Evolutionary conservation across 2,329 filamentous ascomycete genomes (phyloP).

Genomic region (Pseudopyricularia javanii): DNA sequence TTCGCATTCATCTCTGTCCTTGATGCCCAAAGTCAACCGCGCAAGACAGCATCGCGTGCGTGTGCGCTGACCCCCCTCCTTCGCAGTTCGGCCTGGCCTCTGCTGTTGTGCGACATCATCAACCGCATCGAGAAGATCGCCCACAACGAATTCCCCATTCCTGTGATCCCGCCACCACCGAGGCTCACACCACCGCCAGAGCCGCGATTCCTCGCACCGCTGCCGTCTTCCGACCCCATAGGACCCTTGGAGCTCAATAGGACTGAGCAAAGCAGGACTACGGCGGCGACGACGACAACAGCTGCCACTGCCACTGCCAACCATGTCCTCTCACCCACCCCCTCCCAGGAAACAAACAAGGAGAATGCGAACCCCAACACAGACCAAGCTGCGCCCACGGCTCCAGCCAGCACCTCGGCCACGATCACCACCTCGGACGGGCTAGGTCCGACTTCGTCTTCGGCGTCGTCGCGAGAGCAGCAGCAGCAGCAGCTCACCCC

Average conservation of each 20-base stretch:
- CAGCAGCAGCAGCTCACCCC: slow-evolving; percentile 8
- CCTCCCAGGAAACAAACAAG: slow-evolving; percentile 52
- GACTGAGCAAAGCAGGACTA: slow-evolving; percentile 15
- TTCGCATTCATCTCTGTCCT: too few species aligned
- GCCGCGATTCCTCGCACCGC: slow-evolving; percentile 29
- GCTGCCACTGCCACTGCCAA: slow-evolving; percentile 5
- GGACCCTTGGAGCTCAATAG: slow-evolving; percentile 21
- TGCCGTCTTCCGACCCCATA: slow-evolving; percentile 29
- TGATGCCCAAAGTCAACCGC: not conserved
- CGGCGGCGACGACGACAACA: slow-evolving; percentile 4
- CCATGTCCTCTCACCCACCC: slow-evolving; percentile 10
- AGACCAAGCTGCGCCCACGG: slow-evolving; percentile 10
- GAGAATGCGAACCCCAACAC: slow-evolving; percentile 45
- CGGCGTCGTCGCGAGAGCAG: not conserved
- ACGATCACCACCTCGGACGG: slow-evolving; percentile 7
- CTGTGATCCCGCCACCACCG: slow-evolving; percentile 35
- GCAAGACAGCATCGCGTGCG: not conserved
- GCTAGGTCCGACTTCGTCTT: slow-evolving; percentile 1
- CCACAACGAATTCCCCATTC: slow-evolving; percentile 62
- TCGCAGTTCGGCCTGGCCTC: slow-evolving; percentile 55
- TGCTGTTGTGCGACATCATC: slow-evolving; percentile 52
- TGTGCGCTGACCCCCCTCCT: not conserved
- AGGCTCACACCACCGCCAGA: slow-evolving; percentile 25
- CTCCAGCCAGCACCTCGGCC: slow-evolving; percentile 6
- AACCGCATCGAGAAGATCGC: slow-evolving; percentile 65